Base-by-base conservation (phyloP, 108 stramenopile genomes). In the Cyclotella atomus region DNA sequence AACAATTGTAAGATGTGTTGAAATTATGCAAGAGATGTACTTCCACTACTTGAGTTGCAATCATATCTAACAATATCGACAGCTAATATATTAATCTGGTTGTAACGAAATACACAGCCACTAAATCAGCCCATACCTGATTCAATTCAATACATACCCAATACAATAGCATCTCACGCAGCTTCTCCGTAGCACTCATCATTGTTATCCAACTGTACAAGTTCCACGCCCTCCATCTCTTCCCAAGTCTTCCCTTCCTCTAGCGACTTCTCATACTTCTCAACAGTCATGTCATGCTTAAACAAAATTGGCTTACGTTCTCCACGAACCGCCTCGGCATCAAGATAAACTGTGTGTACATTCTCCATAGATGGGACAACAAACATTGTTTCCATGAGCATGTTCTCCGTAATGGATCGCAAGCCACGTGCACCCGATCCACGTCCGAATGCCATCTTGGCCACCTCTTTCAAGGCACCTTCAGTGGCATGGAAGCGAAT, bases 401-500 rank as follows among this genome's bases (percentile, higher is more conserved):
- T 88, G 32, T 89, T 85, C 54, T 98, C 98, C 21, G 95, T 93
- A 59, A 98, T 97, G 30, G 96, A 92, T 27, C 97, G 84, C 43
- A 99, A 84, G 25, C 98, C 98, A 45, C 98, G 87, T 14, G 97
- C 98, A 45, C 98, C 98, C 10, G 98, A 97, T 33, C 95, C 94
- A 57, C 97, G 91, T 33, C 61, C 34, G 64, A 95, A 95, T 7
- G 98, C 98, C 61, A 89, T 89, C 44, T 85, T 82, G 14, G 98
- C 97, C 52, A 98, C 90, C 64, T 95, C 95, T 50, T 81, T 67
- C 65, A 98, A 65, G n/a, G 94, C 98, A 29, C 86, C 90, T 46
- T 96, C 91, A 0, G 97, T 97, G 21, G 97, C 77, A 83, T 97
- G 95, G 76, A 99, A 96, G 59, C 94, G 89, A 23, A 95, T 92